Percentiles rank a stretch among this genome's conserved stretches.
These are phyloP conservation scores for Bretschneidera sinensis DNA, from an alignment of 345 rosid genomes.

Conservation along the genomic window DNA sequence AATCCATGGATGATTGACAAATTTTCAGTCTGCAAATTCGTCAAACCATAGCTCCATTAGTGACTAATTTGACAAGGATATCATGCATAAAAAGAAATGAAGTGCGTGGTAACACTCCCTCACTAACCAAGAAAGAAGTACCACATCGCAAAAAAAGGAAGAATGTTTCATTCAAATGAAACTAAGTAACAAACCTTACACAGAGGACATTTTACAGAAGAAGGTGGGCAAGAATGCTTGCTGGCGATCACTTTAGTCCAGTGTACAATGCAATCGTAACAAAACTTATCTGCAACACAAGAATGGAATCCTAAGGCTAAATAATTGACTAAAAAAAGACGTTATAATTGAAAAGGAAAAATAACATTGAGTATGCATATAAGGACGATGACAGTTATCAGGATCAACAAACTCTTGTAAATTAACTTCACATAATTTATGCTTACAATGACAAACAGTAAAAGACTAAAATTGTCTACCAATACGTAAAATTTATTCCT, in stretches of 20 bases:
- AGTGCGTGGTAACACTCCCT: background rate
- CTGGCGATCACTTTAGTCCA: constrained; percentile 72
- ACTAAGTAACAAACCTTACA: constrained; percentile 94
- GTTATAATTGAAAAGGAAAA: too few species aligned
- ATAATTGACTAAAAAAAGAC: background rate
- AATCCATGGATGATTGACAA: constrained; percentile 56
- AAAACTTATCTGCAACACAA: constrained; percentile 71
- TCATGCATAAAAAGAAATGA: background rate
- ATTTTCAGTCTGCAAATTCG: constrained; percentile 56
- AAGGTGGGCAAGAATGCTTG: constrained; percentile 38
- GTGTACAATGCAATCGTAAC: constrained; percentile 68
- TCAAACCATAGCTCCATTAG: constrained; percentile 12
- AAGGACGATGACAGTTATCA: background rate
- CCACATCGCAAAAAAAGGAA: background rate
- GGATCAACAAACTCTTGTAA: too few species aligned
- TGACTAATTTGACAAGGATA: background rate
- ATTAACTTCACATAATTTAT: too few species aligned
- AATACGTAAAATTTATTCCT: background rate
- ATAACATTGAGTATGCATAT: background rate
- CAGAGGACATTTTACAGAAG: constrained; percentile 70
- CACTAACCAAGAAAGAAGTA: background rate
- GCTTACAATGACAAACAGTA: background rate
- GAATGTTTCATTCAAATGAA: background rate
- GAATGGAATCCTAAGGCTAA: background rate
- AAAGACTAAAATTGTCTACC: background rate